Conservation (phyloP, 805 yeast species). For the Candida taoyuanica region DNA sequence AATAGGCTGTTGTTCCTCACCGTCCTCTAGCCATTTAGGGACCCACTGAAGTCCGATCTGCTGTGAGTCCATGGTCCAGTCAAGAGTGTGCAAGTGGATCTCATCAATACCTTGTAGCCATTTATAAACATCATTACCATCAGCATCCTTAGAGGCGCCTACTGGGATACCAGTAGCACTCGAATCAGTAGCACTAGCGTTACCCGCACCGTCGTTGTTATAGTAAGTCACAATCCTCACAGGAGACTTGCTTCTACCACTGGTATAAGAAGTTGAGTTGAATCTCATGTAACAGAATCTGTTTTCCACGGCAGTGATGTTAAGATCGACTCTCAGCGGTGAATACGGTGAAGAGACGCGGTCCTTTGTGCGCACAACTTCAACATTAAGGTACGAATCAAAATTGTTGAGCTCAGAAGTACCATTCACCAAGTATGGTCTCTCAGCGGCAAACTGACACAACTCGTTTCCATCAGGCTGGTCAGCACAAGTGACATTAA, state of each 20-base stretch:
- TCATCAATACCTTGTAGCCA: slow-evolving; percentile 59
- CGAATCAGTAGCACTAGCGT: slow-evolving; percentile 6
- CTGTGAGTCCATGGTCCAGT: slow-evolving; percentile 49
- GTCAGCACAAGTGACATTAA: slow-evolving; percentile 32
- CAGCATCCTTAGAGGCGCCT: slow-evolving; percentile 29
- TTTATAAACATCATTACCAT: slow-evolving; percentile 47
- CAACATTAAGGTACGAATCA: slow-evolving; percentile 44
- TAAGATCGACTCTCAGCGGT: slow-evolving; percentile 60
- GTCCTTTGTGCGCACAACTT: slow-evolving; percentile 39
- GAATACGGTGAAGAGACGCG: slow-evolving; percentile 49
- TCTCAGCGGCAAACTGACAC: slow-evolving; percentile 48
- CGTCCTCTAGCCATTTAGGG: slow-evolving; percentile 47
- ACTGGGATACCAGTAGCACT: slow-evolving; percentile 8
- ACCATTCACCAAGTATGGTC: slow-evolving; percentile 45
- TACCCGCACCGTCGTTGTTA: slow-evolving; percentile 26
- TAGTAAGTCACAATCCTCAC: slow-evolving; percentile 58
- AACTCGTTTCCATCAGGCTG: slow-evolving; percentile 43
- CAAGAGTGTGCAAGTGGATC: slow-evolving; percentile 58
- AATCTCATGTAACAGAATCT: slow-evolving; percentile 62
- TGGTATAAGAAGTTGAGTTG: slow-evolving; percentile 41
- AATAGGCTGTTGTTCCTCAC: slow-evolving; percentile 27
- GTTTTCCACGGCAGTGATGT: slow-evolving; percentile 53
- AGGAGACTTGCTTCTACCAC: slow-evolving; percentile 43
- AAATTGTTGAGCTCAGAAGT: slow-evolving; percentile 29
- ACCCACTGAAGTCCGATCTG: slow-evolving; percentile 74